Percentiles rank a stretch among this genome's conserved stretches.
Evolutionary conservation across 108 stramenopile genomes (phyloP).

Genomic region (Skeletonema tropicum): DNA sequence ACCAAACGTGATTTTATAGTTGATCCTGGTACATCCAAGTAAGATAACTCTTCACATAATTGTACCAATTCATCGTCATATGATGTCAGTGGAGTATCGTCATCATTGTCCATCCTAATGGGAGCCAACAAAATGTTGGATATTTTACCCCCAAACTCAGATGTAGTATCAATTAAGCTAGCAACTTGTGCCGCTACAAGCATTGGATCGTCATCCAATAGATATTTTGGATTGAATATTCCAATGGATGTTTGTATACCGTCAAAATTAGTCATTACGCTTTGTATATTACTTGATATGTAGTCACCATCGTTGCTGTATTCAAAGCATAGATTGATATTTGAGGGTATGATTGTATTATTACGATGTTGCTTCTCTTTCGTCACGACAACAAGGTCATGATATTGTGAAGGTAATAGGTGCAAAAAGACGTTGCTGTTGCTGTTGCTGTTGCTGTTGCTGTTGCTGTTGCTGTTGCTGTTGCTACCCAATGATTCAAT

Average conservation of each 20-base stretch:
- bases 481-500: conserved; percentile 9
- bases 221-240: conserved; percentile 15
- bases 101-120: conserved; percentile 1
- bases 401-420: background rate
- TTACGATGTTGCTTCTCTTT: background rate
- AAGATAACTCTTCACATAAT: conserved; percentile 61
- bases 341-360: background rate
- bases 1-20: conserved; percentile 61
- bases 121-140: conserved; percentile 9
- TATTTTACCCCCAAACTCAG: background rate
- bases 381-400: background rate
- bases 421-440: background rate
- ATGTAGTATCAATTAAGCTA: conserved; percentile 29
- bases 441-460: background rate
- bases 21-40: conserved; percentile 61
- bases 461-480: background rate
- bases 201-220: conserved; percentile 27
- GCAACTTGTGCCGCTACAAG: conserved; percentile 23
- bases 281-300: background rate
- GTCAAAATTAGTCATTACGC: background rate
- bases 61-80: conserved; percentile 27
- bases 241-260: conserved; percentile 24
- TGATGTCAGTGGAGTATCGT: background rate
- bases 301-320: conserved; percentile 8
- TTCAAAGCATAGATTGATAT: conserved; percentile 35